Conservation (phyloP, 495 filamentous ascomycete species). For the Cercophora samala region DNA sequence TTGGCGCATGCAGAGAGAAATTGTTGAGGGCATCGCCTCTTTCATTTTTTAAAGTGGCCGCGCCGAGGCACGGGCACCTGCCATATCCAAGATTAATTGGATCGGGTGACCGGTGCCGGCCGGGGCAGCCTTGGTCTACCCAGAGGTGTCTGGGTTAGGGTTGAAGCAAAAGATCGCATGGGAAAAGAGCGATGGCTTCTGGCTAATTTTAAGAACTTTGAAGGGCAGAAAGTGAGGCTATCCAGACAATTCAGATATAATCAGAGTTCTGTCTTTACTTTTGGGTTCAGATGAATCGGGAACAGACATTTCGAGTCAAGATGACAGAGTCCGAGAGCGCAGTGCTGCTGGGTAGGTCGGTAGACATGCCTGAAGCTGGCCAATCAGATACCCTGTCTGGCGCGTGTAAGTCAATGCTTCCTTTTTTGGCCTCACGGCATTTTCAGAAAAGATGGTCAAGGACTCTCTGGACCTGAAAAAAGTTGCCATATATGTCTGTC, state of each 20-base stretch:
- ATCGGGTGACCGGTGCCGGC: neutral
- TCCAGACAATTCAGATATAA: neutral
- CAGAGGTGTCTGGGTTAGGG: neutral
- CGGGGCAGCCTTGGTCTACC: neutral
- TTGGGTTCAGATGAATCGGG: slow-evolving; percentile 2
- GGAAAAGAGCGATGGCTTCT: neutral
- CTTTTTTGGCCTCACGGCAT: neutral
- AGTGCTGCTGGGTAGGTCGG: neutral
- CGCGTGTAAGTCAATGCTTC: slow-evolving; percentile 6
- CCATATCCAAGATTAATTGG: neutral
- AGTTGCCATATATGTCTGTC: too few relatives aligned
- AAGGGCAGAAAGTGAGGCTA: neutral
- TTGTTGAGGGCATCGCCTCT: slow-evolving; percentile 8
- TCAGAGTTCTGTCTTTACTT: neutral
- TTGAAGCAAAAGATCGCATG: neutral
- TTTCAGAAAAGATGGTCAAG: neutral
- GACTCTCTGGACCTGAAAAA: neutral
- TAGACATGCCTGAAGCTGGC: neutral
- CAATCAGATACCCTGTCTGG: neutral
- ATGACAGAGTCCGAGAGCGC: neutral
- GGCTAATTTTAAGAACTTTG: neutral
- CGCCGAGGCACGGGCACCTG: slow-evolving; percentile 5
- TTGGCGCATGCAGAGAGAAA: slow-evolving; percentile 1
- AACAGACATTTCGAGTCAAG: neutral
- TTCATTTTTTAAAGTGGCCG: neutral